Percentiles rank a stretch among this genome's conserved stretches.
These are phyloP conservation scores for Phlebiopsis gigantea DNA, from an alignment of 768 basidiomycete genomes.

Conservation along the genomic window DNA sequence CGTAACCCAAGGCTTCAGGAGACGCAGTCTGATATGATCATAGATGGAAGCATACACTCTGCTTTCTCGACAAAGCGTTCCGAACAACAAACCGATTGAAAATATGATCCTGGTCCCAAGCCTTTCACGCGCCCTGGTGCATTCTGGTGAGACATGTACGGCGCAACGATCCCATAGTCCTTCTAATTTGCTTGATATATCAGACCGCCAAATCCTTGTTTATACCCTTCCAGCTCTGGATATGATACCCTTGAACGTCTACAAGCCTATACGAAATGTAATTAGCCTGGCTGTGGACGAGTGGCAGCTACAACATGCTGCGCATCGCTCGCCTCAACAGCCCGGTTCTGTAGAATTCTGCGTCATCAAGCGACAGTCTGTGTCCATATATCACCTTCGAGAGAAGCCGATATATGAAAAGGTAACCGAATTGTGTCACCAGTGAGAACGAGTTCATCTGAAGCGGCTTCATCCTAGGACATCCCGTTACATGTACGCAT, in stretches of 20 bases:
- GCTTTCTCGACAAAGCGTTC: conserved; percentile 51
- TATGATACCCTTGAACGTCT: conserved; percentile 47
- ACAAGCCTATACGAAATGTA: conserved; percentile 79
- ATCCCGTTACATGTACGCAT: conserved; percentile 61
- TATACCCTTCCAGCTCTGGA: conserved; percentile 80
- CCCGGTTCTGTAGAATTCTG: conserved; percentile 63
- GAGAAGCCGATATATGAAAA: conserved; percentile 60
- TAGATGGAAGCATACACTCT: conserved; percentile 23
- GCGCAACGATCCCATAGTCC: too few species aligned
- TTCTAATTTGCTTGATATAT: not conserved
- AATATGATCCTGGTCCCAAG: conserved; percentile 77
- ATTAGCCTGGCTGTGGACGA: conserved; percentile 81
- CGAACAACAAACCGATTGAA: conserved; percentile 67
- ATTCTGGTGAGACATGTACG: conserved; percentile 54
- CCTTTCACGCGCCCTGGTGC: conserved; percentile 67
- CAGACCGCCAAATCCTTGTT: conserved; percentile 67
- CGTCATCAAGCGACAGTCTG: conserved; percentile 60
- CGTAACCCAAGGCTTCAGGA: not conserved
- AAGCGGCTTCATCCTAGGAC: conserved; percentile 43
- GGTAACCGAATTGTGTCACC: conserved; percentile 31
- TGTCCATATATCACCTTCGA: conserved; percentile 60
- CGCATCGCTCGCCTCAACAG: conserved; percentile 35
- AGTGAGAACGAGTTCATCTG: too few species aligned
- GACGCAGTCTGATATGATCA: not conserved
- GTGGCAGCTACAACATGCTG: conserved; percentile 40